phyloP scores from a whole-genome alignment of 2,329 filamentous ascomycete species.

The Lachnellula occidentalis region DNA sequence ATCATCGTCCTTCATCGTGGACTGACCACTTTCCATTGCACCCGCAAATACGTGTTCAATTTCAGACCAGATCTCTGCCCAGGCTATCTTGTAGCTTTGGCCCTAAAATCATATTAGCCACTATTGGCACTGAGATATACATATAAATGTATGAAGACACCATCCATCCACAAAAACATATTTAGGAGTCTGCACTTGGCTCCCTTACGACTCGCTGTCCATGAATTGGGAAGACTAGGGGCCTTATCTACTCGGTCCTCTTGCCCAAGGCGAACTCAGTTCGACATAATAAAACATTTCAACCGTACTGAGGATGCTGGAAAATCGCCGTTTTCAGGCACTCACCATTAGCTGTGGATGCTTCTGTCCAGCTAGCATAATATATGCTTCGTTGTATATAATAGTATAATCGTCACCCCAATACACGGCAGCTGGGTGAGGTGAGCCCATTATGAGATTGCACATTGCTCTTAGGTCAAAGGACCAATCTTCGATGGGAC shows the following conservation, averaged over 20 bases:
- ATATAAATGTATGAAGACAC: too few relatives aligned
- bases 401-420: constrained; percentile 67
- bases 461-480: constrained; percentile 70
- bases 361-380: constrained; percentile 67
- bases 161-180: too few relatives aligned
- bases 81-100: constrained; percentile 57
- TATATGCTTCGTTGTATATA: constrained; percentile 70
- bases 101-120: constrained; percentile 38
- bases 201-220: too few relatives aligned
- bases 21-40: constrained; percentile 65
- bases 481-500: constrained; percentile 70
- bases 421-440: constrained; percentile 71
- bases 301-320: neutral
- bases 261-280: too few relatives aligned
- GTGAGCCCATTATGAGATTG: constrained; percentile 75
- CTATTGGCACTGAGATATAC: neutral
- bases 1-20: constrained; percentile 81
- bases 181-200: too few relatives aligned
- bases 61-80: constrained; percentile 70
- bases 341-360: constrained; percentile 64
- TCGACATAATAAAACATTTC: too few relatives aligned
- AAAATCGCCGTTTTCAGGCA: neutral
- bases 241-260: too few relatives aligned
- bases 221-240: too few relatives aligned
- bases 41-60: constrained; percentile 63